A percentile compares a stretch with the other conserved stretches of the same genome.
Conservation (phyloP, 2,329 filamentous ascomycete species). For the Scortechinia acanthostroma region DNA sequence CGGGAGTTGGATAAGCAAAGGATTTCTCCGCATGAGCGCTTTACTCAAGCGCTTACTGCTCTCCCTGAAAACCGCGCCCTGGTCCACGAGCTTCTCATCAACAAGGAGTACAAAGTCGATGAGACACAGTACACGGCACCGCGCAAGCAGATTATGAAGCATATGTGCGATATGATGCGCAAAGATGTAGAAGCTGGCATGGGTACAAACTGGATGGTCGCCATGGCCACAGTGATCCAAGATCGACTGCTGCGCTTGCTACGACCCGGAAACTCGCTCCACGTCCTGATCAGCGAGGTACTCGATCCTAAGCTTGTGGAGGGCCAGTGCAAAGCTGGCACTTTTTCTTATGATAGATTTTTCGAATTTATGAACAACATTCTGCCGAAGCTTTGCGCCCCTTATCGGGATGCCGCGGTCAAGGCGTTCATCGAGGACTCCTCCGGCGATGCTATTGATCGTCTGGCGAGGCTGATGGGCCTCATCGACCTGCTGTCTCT, state of each 20-base stretch:
- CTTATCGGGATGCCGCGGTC: slow-evolving; percentile 52
- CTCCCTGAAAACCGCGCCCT: slow-evolving; percentile 53
- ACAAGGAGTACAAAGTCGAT: slow-evolving; percentile 56
- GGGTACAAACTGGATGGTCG: slow-evolving; percentile 49
- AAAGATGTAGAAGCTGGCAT: slow-evolving; percentile 44
- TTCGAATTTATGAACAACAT: slow-evolving; percentile 57
- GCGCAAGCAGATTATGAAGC: slow-evolving; percentile 47
- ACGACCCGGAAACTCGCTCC: slow-evolving; percentile 51
- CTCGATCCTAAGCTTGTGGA: slow-evolving; percentile 49
- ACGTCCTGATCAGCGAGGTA: slow-evolving; percentile 51
- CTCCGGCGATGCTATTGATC: slow-evolving; percentile 49
- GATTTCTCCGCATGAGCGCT: slow-evolving; percentile 24
- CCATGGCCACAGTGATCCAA: slow-evolving; percentile 60
- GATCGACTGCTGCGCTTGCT: slow-evolving; percentile 51
- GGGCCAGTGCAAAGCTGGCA: slow-evolving; percentile 46
- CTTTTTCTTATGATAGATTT: slow-evolving; percentile 58
- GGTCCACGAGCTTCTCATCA: slow-evolving; percentile 57
- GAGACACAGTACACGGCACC: slow-evolving; percentile 33
- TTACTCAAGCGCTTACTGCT: slow-evolving; percentile 45
- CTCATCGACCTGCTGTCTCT: slow-evolving; percentile 55
- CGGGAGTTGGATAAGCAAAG: slow-evolving; percentile 22
- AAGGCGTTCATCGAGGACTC: slow-evolving; percentile 41
- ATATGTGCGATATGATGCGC: slow-evolving; percentile 50
- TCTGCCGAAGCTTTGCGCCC: slow-evolving; percentile 57
- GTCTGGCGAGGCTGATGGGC: slow-evolving; percentile 53